Evolutionary conservation across 73 alveolate genomes (phyloP).

Genomic region (Tetrahymena malaccensis): DNA sequence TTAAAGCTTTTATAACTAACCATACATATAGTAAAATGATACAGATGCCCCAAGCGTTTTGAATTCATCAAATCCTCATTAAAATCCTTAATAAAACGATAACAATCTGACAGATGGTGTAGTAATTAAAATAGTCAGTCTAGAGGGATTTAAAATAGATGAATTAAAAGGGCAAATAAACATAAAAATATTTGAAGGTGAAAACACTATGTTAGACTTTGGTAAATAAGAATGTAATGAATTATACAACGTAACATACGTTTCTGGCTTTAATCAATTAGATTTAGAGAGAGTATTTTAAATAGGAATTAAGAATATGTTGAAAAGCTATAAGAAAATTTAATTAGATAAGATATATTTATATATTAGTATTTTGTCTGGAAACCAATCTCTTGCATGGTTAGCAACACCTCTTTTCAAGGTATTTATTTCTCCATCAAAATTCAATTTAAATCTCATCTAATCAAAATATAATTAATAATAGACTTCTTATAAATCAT

Average conservation of each 20-base stretch:
- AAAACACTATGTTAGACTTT: background rate
- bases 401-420: background rate
- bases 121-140: background rate
- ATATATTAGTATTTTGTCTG: background rate
- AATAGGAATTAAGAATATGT: background rate
- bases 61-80: background rate
- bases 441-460: background rate
- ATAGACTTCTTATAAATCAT: background rate
- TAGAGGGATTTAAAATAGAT: background rate
- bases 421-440: background rate
- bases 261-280: background rate
- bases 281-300: background rate
- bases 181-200: background rate
- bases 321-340: background rate
- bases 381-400: background rate
- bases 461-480: background rate
- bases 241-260: background rate
- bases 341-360: background rate
- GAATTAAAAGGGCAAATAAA: background rate
- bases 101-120: background rate
- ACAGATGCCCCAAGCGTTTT: background rate
- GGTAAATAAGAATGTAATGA: background rate
- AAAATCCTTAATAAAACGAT: background rate
- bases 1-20: background rate
- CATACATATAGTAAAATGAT: background rate